Conservation (phyloP, 75 land plant species). For the Adiantum capillusveneris region DNA sequence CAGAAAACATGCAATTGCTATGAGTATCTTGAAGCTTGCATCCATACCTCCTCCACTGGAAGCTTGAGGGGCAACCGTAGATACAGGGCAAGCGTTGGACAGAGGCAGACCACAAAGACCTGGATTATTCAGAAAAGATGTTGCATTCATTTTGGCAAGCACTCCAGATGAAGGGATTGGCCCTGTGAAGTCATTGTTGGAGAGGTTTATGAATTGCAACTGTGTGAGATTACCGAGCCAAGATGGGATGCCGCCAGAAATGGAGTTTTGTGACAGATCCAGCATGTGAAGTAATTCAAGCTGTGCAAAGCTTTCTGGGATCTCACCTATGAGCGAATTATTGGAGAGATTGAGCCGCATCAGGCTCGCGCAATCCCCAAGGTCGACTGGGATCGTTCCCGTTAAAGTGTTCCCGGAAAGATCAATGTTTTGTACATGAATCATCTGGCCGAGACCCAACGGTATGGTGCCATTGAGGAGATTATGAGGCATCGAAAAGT, state of each 20-base stretch:
- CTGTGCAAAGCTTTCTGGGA: conserved; percentile 22
- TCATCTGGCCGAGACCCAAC: conserved; percentile 7
- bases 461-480: conserved; percentile 21
- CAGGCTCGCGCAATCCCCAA: conserved; percentile 25
- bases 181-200: conserved; percentile 53
- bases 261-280: conserved; percentile 50
- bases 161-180: conserved; percentile 28
- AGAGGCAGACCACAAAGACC: background rate
- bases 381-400: conserved; percentile 28
- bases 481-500: conserved; percentile 21
- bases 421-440: conserved; percentile 22
- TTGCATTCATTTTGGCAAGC: conserved; percentile 19
- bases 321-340: conserved; percentile 46
- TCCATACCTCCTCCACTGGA: conserved; percentile 1
- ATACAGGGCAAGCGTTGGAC: conserved; percentile 6
- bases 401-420: conserved; percentile 39
- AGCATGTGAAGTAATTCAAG: conserved; percentile 26
- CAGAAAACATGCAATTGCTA: background rate
- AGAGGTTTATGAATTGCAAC: conserved; percentile 55
- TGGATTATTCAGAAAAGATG: conserved; percentile 13
- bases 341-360: conserved; percentile 30
- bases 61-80: background rate
- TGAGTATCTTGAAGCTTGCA: background rate
- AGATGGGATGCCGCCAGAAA: conserved; percentile 56
- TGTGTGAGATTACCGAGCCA: conserved; percentile 32